Evolutionary conservation across 108 stramenopile genomes (phyloP), one percentile per base, ranked within the genome.

Genomic region (Nitzschia palea): DNA sequence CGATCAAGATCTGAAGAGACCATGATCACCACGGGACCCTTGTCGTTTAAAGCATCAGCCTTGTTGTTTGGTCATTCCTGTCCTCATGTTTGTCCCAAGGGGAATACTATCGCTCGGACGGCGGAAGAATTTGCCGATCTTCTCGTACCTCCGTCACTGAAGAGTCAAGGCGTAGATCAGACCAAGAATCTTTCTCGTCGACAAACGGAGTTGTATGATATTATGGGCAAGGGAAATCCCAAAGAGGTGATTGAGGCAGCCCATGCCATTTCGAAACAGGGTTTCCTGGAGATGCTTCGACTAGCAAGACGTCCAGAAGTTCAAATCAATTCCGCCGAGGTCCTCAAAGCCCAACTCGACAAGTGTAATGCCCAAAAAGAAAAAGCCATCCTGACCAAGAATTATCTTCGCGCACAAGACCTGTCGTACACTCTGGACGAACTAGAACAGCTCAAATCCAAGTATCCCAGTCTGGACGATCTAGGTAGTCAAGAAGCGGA

Each of bases 221-320:
- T 23, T 0, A 48, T 76, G 61, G 74, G 74, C 25, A 56, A n/a
- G 17, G 74, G 74, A 31, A 63, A 51, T 56, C 74, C 74, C 18
- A 56, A n/a, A 20, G 62, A 54, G 17, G 63, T 68, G 30, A 31
- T 40, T 1, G n/a, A 26, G 28, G 52, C 34, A 17, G 74, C 74
- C 3, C 17, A 30, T 9, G 57, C 54, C 32, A 52, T 59, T 43
- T 27, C 61, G 0, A 44, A 53, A 27, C 27, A 37, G 9, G 67
- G 62, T 9, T 32, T 76, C 0, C 18, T 4, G 14, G 26, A 32
- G 6, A 17, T 76, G 61, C 33, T 68, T 14, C 67, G 67, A 6
- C 25, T 57, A 9, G 74, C 74, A 1, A 45, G 68, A 40, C 37
- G 62, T 45, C 74, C 74, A 3, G 67, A 63, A 56, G 62, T 76